These are phyloP conservation scores for Melampsora occidentalis DNA, from an alignment of 1,284 basidiomycete species.

Conservation along the genomic window DNA sequence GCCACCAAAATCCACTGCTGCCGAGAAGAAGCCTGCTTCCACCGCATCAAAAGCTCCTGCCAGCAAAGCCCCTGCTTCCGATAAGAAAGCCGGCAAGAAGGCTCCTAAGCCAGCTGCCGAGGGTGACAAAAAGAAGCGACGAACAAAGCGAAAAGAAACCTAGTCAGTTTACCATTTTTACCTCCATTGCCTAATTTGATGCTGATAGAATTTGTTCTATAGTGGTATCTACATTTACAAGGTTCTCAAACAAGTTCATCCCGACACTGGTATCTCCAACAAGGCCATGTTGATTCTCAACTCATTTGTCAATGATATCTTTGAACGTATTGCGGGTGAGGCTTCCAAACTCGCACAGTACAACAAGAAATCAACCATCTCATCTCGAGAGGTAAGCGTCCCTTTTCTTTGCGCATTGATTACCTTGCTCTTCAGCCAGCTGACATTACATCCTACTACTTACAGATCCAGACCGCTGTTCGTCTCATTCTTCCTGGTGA, in stretches of 20 bases:
- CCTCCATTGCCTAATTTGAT: conserved; percentile 36
- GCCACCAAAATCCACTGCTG: conserved; percentile 47
- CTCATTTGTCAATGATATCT: conserved; percentile 57
- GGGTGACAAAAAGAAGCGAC: conserved; percentile 64
- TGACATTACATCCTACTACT: not conserved
- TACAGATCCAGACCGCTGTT: conserved; percentile 58
- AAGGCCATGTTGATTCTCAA: conserved; percentile 56
- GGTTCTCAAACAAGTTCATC: conserved; percentile 63
- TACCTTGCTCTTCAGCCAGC: not conserved
- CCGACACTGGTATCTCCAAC: conserved; percentile 57
- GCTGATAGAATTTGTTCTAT: conserved; percentile 44
- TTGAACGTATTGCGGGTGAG: conserved; percentile 56
- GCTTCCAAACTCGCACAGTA: conserved; percentile 59
- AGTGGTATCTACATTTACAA: conserved; percentile 54
- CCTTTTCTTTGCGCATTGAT: not conserved
- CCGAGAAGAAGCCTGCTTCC: conserved; percentile 59
- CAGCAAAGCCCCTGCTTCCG: conserved; percentile 52
- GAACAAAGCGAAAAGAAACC: conserved; percentile 62
- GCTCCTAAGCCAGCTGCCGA: conserved; percentile 61
- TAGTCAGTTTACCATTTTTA: conserved; percentile 47
- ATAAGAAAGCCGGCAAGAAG: conserved; percentile 63
- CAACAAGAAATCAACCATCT: conserved; percentile 80
- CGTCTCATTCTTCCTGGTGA: conserved; percentile 83
- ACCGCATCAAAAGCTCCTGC: conserved; percentile 60
- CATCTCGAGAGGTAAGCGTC: conserved; percentile 50